A percentile compares a stretch with the other conserved stretches of the same genome.
phyloP scores from a whole-genome alignment of 78 protist genomes.

The Chrysochromulina parva region DNA sequence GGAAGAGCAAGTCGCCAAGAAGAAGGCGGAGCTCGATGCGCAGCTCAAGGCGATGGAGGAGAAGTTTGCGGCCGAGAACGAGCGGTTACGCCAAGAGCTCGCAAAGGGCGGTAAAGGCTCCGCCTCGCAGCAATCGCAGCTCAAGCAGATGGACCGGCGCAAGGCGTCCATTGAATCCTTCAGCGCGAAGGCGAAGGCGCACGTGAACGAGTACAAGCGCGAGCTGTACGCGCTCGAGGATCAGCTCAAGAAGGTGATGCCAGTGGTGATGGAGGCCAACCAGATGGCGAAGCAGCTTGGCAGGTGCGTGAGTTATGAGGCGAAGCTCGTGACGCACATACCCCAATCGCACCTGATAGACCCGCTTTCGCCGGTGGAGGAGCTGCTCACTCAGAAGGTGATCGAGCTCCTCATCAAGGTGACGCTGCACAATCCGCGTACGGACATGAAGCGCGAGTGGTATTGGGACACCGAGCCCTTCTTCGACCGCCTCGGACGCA shows the following conservation, averaged over 20 bases:
- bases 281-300: background rate
- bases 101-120: background rate
- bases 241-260: background rate
- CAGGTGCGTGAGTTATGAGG: background rate
- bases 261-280: slow-evolving; percentile 19
- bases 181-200: background rate
- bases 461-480: background rate
- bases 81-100: background rate
- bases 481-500: background rate
- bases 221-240: background rate
- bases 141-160: background rate
- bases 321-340: background rate
- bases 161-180: background rate
- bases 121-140: too few species aligned
- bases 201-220: background rate
- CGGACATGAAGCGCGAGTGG: background rate
- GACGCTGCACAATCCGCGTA: background rate
- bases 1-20: background rate
- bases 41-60: background rate
- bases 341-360: background rate
- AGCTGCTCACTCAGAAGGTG: background rate
- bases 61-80: background rate
- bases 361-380: background rate
- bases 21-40: background rate
- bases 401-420: background rate